Conservation (phyloP, 2,329 filamentous ascomycete genomes). For the Sclerotinia borealis region DNA sequence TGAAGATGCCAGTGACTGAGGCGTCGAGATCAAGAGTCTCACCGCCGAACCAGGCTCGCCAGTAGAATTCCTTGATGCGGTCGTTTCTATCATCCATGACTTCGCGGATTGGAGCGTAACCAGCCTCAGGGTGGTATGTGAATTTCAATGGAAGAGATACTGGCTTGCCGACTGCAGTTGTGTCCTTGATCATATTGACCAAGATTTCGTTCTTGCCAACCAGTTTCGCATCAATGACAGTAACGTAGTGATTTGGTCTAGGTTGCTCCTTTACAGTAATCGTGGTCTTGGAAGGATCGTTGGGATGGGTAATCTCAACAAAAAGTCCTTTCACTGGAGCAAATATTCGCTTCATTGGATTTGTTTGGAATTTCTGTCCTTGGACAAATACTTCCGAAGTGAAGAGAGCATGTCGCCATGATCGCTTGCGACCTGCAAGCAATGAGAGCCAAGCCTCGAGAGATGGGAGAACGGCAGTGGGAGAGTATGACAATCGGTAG, state of each 20-base stretch:
- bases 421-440: slow-evolving; percentile 77
- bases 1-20: slow-evolving; percentile 79
- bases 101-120: slow-evolving; percentile 95
- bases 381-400: slow-evolving; percentile 91
- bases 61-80: slow-evolving; percentile 99
- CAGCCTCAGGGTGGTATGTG: slow-evolving; percentile 88
- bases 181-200: slow-evolving; percentile 88
- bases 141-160: slow-evolving; percentile 83
- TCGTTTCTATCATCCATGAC: slow-evolving; percentile 96
- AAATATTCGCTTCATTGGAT: slow-evolving; percentile 89
- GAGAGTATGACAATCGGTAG: slow-evolving; percentile 74
- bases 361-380: slow-evolving; percentile 94
- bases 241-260: slow-evolving; percentile 76
- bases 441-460: slow-evolving; percentile 81
- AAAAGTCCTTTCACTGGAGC: slow-evolving; percentile 79
- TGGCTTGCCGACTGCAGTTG: slow-evolving; percentile 75
- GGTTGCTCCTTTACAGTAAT: slow-evolving; percentile 86
- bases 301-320: slow-evolving; percentile 79
- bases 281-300: slow-evolving; percentile 74
- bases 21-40: slow-evolving; percentile 79
- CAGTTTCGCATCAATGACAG: slow-evolving; percentile 81
- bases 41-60: slow-evolving; percentile 92
- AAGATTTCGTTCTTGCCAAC: slow-evolving; percentile 71
- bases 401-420: slow-evolving; percentile 93
- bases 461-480: slow-evolving; percentile 68